phyloP scores from a whole-genome alignment of 768 basidiomycete species.

The Omphalotus guepiniiformis region DNA sequence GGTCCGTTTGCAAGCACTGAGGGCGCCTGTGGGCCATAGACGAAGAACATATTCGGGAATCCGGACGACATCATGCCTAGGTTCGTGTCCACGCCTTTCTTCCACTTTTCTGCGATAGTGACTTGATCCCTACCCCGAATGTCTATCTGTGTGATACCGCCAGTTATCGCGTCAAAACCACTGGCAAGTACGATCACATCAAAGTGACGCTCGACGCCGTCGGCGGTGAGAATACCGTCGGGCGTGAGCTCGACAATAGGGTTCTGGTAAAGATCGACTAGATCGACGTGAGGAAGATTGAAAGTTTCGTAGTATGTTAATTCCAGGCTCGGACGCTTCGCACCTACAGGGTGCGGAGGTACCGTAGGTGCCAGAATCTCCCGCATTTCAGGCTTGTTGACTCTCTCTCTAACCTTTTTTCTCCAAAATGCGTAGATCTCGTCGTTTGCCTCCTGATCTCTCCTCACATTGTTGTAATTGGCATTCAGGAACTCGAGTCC shows the following conservation, averaged over 20 bases:
- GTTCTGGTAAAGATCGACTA: constrained; percentile 19
- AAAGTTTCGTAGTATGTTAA: constrained; percentile 18
- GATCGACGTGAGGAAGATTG: constrained; percentile 20
- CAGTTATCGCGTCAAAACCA: constrained; percentile 22
- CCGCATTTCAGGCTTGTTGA: constrained; percentile 16
- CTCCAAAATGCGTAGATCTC: constrained; percentile 23
- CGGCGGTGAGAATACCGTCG: constrained; percentile 17
- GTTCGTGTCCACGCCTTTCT: constrained; percentile 18
- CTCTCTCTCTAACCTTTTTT: constrained; percentile 16
- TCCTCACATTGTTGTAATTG: constrained; percentile 13
- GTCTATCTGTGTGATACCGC: constrained; percentile 20
- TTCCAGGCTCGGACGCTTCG: constrained; percentile 20
- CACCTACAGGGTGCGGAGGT: constrained; percentile 20
- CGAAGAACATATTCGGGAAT: constrained; percentile 19
- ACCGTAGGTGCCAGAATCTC: constrained; percentile 21
- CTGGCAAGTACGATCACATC: constrained; percentile 21
- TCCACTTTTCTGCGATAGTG: constrained; percentile 20
- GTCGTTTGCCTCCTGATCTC: constrained; percentile 18
- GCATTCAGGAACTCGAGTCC: constrained; percentile 19
- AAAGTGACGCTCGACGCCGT: constrained; percentile 18
- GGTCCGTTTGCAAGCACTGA: constrained; percentile 20
- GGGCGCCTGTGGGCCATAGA: constrained; percentile 4
- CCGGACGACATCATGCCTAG: constrained; percentile 18
- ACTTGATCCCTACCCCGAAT: constrained; percentile 17
- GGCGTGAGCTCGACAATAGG: constrained; percentile 17